Conservation (phyloP, 2,329 filamentous ascomycete species). For the Verticillium zaregamsianum region DNA sequence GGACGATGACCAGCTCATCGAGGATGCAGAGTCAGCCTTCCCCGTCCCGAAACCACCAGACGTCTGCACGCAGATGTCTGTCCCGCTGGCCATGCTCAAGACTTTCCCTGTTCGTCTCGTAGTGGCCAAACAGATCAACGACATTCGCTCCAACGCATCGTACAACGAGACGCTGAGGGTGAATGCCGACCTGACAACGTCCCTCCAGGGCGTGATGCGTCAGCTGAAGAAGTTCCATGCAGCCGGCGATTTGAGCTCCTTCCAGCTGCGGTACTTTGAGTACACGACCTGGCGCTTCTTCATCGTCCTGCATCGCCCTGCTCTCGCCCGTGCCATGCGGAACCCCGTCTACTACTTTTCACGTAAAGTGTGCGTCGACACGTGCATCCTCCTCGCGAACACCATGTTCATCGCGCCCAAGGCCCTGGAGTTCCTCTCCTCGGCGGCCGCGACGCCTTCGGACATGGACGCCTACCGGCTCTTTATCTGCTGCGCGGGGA, state of each 20-base stretch:
- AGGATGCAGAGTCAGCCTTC: conserved; percentile 20
- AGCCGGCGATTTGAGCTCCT: conserved; percentile 23
- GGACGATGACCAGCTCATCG: conserved; percentile 45
- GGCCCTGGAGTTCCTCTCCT: conserved; percentile 11
- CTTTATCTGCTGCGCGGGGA: conserved; percentile 33
- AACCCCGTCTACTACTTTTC: conserved; percentile 50
- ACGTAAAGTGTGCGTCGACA: conserved; percentile 43
- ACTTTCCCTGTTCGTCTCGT: conserved; percentile 39
- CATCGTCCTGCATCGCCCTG: conserved; percentile 50
- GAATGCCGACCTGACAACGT: conserved; percentile 37
- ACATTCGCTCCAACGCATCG: conserved; percentile 34
- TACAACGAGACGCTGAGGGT: conserved; percentile 45
- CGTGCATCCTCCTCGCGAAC: conserved; percentile 19
- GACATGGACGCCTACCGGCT: conserved; percentile 30
- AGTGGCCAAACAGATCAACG: conserved; percentile 42
- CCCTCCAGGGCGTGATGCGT: conserved; percentile 30
- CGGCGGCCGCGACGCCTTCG: neutral
- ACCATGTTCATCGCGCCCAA: conserved; percentile 12
- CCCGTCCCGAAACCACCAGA: conserved; percentile 16
- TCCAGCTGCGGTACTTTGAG: conserved; percentile 38
- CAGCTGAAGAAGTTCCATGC: conserved; percentile 16
- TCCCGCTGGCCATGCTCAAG: conserved; percentile 40
- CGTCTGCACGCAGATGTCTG: conserved; percentile 43
- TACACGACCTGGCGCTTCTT: conserved; percentile 42
- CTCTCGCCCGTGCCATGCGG: conserved; percentile 36